Evolutionary conservation across 148 eudicot species (phyloP), one percentile per base, ranked within the genome.

Genomic region (Amaranthus hypochondriacus): DNA sequence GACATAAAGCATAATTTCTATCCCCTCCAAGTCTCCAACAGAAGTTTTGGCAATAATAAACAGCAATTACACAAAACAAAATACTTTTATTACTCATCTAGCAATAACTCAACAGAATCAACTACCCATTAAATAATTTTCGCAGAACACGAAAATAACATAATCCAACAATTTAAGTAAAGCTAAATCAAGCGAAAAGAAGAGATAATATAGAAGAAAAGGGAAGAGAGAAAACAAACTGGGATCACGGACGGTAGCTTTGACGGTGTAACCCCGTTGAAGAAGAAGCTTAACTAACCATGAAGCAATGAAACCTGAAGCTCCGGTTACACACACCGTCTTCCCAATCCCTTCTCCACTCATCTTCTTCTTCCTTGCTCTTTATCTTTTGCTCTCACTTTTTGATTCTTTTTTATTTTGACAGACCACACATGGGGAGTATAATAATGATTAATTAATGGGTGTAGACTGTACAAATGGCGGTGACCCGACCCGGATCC

Each of bases 251-350:
- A 84, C 82, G 11, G 86, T 74, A 61, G 82, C 87, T 15, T 73
- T 76, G 67, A 84, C 84, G n/a, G 82, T 57, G 78, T 81, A 84
- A 50, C 84, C 86, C 7, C 81, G 83, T 2, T 61, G 59, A 11
- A 84, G 84, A 53, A 84, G 80, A 14, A 75, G 69, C 64, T 81
- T 84, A 7, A 84, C 87, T 1, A 84, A 8, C 87, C 84, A 84
- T 48, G 87, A 82, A 18, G 84, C 84, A 15, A 82, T 80, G 77
- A 66, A 83, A 42, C 83, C 86, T 0, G 79, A 78, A 3, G 82
- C 82, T 0, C 86, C 84, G 0, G 84, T 84, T 1, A 81, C 86
- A 43, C 86, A 81, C 5, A 81, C 84, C 9, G 61, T 53, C 76
- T 78, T 78, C 60, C 71, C 79, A 6, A 12, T 6, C 39, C 46